phyloP scores from a whole-genome alignment of 129 eudicot genomes.

The Tanacetum coccineum region DNA sequence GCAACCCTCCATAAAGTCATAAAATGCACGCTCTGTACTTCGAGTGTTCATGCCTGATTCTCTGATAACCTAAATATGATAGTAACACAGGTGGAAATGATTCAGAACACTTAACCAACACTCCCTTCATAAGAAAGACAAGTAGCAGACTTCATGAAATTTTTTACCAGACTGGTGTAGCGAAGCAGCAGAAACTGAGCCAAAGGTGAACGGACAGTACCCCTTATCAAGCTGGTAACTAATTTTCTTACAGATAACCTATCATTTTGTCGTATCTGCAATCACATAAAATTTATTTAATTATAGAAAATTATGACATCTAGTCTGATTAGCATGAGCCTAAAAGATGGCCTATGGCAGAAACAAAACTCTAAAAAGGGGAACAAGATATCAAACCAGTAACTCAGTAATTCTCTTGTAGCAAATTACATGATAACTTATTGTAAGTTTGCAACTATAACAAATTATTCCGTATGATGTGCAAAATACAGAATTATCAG shows the following conservation, averaged over 20 bases:
- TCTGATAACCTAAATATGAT: slow-evolving; percentile 60
- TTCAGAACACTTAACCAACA: slow-evolving; percentile 11
- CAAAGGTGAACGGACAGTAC: slow-evolving; percentile 89
- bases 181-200: slow-evolving; percentile 95
- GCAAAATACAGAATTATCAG: too few species aligned
- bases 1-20: slow-evolving; percentile 89
- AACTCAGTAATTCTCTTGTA: too few species aligned
- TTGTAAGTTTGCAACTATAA: too few species aligned
- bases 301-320: neutral
- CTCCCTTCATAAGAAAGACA: neutral
- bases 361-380: too few species aligned
- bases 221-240: slow-evolving; percentile 95
- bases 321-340: too few species aligned
- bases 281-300: neutral
- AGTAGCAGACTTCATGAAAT: neutral
- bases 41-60: slow-evolving; percentile 71
- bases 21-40: slow-evolving; percentile 92
- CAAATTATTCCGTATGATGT: too few species aligned
- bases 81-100: neutral
- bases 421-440: neutral
- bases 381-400: too few species aligned
- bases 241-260: slow-evolving; percentile 90
- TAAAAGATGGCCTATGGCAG: too few species aligned
- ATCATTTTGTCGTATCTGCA: slow-evolving; percentile 92
- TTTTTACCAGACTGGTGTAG: slow-evolving; percentile 72